Conservation (phyloP, 805 yeast species). For the Metschnikowia proteae region DNA sequence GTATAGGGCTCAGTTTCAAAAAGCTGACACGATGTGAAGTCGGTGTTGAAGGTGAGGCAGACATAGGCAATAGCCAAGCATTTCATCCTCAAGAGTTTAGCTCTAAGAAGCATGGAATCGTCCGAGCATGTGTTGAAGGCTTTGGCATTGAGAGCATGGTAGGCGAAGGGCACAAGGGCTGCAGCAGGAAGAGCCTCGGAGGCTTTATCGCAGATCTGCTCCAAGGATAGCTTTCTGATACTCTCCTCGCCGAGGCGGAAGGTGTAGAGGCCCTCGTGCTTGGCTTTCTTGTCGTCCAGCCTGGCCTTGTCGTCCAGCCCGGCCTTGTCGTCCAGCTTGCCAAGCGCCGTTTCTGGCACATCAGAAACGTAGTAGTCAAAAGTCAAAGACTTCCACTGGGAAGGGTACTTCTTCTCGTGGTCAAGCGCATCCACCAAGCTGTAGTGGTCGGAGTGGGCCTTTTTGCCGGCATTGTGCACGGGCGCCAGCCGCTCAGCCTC, state of each 20-base stretch:
- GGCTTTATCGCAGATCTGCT: conserved; percentile 64
- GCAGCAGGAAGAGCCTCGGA: conserved; percentile 54
- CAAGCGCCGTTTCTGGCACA: not conserved
- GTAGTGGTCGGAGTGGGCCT: conserved; percentile 34
- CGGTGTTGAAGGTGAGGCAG: conserved; percentile 53
- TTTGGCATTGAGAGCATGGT: conserved; percentile 63
- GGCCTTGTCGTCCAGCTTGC: not conserved
- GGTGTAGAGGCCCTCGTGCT: conserved; percentile 47
- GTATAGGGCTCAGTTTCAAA: conserved; percentile 70
- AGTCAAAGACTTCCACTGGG: conserved; percentile 53
- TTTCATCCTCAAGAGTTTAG: conserved; percentile 57
- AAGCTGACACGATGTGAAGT: conserved; percentile 58
- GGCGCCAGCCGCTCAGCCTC: conserved; percentile 8
- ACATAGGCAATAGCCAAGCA: conserved; percentile 64
- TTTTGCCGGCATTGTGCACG: conserved; percentile 4
- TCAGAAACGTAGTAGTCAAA: conserved; percentile 43
- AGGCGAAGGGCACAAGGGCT: conserved; percentile 59
- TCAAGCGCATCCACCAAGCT: conserved; percentile 46
- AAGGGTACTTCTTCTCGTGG: conserved; percentile 43
- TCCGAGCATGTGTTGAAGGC: conserved; percentile 59
- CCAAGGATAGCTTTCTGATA: conserved; percentile 49
- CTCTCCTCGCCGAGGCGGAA: conserved; percentile 54
- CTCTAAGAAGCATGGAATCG: conserved; percentile 54
- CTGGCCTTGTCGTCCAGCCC: not conserved
- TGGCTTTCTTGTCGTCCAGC: conserved; percentile 12